These are phyloP conservation scores for Royoungia palumana DNA, from an alignment of 768 basidiomycete species.

Conservation along the genomic window DNA sequence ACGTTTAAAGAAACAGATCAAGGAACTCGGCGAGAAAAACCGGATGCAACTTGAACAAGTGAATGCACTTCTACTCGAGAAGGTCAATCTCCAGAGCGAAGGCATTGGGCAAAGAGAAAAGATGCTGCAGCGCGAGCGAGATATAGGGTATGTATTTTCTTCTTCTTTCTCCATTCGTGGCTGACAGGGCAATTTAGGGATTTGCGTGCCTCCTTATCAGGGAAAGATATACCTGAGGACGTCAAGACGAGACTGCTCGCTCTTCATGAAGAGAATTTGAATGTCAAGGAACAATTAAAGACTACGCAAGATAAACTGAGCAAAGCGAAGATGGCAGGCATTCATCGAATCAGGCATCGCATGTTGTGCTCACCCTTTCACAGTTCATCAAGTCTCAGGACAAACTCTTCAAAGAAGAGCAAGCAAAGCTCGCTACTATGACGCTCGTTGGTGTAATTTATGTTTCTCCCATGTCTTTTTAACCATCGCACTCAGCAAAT, in stretches of 20 bases:
- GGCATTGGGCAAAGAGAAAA: slow-evolving; percentile 87
- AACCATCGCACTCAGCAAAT: slow-evolving; percentile 32
- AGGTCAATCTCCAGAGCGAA: slow-evolving; percentile 85
- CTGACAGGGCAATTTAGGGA: slow-evolving; percentile 47
- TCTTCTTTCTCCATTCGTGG: neutral
- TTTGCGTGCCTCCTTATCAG: slow-evolving; percentile 69
- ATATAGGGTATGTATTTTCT: slow-evolving; percentile 62
- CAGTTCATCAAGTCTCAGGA: slow-evolving; percentile 94
- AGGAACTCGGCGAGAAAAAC: slow-evolving; percentile 76
- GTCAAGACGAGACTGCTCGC: slow-evolving; percentile 69
- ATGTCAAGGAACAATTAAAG: slow-evolving; percentile 67
- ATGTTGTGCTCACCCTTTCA: neutral
- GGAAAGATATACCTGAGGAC: slow-evolving; percentile 80
- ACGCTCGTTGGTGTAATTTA: slow-evolving; percentile 39
- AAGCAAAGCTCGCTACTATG: slow-evolving; percentile 50
- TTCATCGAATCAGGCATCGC: neutral
- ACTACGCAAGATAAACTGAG: slow-evolving; percentile 69
- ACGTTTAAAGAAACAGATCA: slow-evolving; percentile 61
- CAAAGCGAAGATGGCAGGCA: slow-evolving; percentile 68
- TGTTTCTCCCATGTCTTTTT: slow-evolving; percentile 4
- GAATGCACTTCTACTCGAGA: slow-evolving; percentile 82
- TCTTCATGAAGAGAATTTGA: slow-evolving; percentile 75
- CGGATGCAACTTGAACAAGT: slow-evolving; percentile 89
- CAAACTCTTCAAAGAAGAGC: slow-evolving; percentile 80
- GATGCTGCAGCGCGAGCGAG: slow-evolving; percentile 82